Evolutionary conservation across 257 asterid genomes (phyloP), one percentile per base, ranked within the genome.

Genomic region (Solanum neorickii): DNA sequence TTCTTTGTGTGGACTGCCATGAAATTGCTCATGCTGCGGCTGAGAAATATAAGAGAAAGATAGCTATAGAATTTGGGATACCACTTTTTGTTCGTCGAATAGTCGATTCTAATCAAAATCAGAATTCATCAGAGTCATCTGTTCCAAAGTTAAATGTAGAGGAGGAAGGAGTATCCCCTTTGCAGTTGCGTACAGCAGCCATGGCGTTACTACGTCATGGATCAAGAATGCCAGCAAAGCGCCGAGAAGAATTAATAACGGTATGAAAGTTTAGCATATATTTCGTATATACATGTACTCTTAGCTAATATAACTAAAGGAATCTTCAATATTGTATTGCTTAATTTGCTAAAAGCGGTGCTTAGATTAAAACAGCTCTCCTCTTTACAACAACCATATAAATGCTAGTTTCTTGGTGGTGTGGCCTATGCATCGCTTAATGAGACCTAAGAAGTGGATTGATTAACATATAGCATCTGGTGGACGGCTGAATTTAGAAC

Each of bases 11-110:
- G 90, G 98, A 97, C 88, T 97, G 99, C 87, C 99, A 97, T 85
- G 99, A 97, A 93, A 89, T 87, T 88, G 98, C 99, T 83, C 99
- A 97, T 89, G 96, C 95, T 89, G 98, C 98, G 83, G 98, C 99
- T 27, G 99, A 97, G 86, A 97, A 93, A 93, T 93, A 93, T 93
- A 97, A 97, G 93, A 95, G 88, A 87, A 89, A 91, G 87, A 89
- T 94, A 87, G 96, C 99, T 87, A 90, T 86, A 86, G 98, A 97
- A 87, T 91, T 91, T 87, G 98, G 92, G 56, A 94, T 97, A 75
- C 98, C 99, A 11, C 93, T 97, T 73, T 95, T 93, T 90, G 84
- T 95, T 85, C 95, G 92, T 72, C 91, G 87, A 85, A 96, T 97
- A 59, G 90, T 87, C 46, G 93, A 93, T 89, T 89, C 92, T 49